Conservation (phyloP, 2,329 filamentous ascomycete genomes). For the Cladorrhinum sp. region DNA sequence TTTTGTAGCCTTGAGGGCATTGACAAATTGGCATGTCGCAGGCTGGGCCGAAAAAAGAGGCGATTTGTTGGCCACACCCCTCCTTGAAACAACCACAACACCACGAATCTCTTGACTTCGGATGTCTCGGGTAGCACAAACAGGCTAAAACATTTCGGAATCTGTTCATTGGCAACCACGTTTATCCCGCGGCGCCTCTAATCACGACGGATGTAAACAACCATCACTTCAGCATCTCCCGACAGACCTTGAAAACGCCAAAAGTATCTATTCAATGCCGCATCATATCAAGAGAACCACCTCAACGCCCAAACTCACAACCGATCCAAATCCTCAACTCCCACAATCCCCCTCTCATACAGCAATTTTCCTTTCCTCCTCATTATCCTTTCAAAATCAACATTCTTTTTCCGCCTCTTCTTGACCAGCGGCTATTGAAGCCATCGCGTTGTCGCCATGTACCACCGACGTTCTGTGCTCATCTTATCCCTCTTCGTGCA, state of each 20-base stretch:
- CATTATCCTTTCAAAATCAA: background rate
- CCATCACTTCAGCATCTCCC: no score
- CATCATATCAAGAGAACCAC: no score
- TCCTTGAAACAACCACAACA: background rate
- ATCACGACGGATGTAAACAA: no score
- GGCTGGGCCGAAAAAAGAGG: background rate
- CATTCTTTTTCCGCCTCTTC: background rate
- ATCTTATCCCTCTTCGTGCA: no score
- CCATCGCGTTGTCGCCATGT: no score
- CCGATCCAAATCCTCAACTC: background rate
- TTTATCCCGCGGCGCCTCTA: no score
- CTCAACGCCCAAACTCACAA: background rate
- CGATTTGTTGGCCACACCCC: background rate
- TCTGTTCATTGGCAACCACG: no score
- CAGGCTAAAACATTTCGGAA: background rate
- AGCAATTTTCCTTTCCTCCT: background rate
- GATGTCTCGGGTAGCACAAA: background rate
- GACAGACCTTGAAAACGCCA: no score
- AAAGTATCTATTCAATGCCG: no score
- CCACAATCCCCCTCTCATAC: slow-evolving; percentile 5
- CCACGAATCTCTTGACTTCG: background rate
- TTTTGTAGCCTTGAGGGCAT: no score
- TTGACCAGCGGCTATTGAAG: no score
- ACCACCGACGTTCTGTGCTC: no score
- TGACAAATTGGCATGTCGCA: background rate